A percentile compares a stretch with the other conserved stretches of the same genome.
These are phyloP conservation scores for Candida albicans DNA, from an alignment of 1,139 yeast genomes.

Conservation along the genomic window DNA sequence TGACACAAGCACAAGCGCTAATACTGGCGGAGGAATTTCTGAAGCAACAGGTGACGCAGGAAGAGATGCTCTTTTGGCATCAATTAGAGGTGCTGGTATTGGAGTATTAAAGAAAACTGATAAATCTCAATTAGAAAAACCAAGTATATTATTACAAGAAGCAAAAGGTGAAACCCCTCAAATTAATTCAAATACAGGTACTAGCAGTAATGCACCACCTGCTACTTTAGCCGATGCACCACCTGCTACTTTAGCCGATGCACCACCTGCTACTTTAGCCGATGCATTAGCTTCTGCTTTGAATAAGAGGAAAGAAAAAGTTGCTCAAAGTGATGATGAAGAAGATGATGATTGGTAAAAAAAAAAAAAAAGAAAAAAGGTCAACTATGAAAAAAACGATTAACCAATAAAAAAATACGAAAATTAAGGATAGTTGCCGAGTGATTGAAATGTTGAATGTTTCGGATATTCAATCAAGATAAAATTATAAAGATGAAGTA, in stretches of 20 bases:
- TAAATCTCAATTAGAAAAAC: constrained; percentile 77
- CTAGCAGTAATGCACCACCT: constrained; percentile 37
- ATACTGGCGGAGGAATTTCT: constrained; percentile 12
- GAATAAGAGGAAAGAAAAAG: constrained; percentile 77
- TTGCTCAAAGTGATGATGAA: constrained; percentile 82
- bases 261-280: constrained; percentile 62
- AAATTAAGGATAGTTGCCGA: too few relatives aligned
- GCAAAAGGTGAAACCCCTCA: constrained; percentile 58
- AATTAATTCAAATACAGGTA: constrained; percentile 16
- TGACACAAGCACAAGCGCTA: not conserved
- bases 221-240: constrained; percentile 79
- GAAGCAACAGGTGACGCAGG: constrained; percentile 51
- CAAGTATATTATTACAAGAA: constrained; percentile 70
- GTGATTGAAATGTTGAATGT: too few relatives aligned
- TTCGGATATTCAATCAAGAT: too few relatives aligned
- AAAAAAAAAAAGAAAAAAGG: too few relatives aligned
- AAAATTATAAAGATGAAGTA: too few relatives aligned
- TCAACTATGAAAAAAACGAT: too few relatives aligned
- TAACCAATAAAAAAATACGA: too few relatives aligned
- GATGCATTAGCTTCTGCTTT: constrained; percentile 89
- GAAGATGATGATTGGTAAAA: constrained; percentile 54
- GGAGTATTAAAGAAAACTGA: constrained; percentile 73
- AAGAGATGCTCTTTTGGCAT: constrained; percentile 82
- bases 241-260: constrained; percentile 42
- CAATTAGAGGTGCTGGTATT: constrained; percentile 78